Percentiles rank a stretch among this genome's conserved stretches.
Conservation (phyloP, 345 rosid genomes). For the Ceriops zippeliana region DNA sequence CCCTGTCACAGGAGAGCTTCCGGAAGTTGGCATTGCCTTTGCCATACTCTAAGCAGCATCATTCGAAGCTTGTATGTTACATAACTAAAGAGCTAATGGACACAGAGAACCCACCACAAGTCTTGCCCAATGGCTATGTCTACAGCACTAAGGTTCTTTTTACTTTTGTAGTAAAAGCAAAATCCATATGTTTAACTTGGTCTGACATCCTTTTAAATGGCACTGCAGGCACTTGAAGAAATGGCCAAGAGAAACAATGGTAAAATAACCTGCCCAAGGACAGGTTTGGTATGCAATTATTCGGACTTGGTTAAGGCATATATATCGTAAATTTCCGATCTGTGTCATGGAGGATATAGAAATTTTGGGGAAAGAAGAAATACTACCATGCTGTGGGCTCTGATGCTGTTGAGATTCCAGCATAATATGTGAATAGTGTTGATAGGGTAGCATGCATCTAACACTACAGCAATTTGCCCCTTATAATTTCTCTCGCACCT, state of each 20-base stretch:
- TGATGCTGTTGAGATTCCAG: constrained; percentile 1
- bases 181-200: neutral
- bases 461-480: neutral
- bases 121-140: constrained; percentile 91
- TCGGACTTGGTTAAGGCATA: constrained; percentile 82
- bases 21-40: constrained; percentile 74
- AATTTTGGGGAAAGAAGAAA: neutral
- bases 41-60: constrained; percentile 93
- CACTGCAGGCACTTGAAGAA: constrained; percentile 80
- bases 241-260: constrained; percentile 80
- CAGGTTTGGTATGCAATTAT: constrained; percentile 57
- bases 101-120: constrained; percentile 98
- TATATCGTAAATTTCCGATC: constrained; percentile 49
- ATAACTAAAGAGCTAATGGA: constrained; percentile 95
- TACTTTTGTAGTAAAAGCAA: constrained; percentile 6
- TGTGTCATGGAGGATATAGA: neutral
- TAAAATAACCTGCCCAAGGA: constrained; percentile 78
- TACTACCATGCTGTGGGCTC: neutral
- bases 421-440: constrained; percentile 12
- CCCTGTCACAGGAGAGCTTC: constrained; percentile 89
- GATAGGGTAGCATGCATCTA: neutral
- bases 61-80: constrained; percentile 94
- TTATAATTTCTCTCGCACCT: neutral
- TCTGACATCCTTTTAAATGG: constrained; percentile 4
- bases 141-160: constrained; percentile 81